A percentile compares a stretch with the other conserved stretches of the same genome.
Conservation (phyloP, 2,329 filamentous ascomycete genomes). For the Plectosphaerella cucumerina region DNA sequence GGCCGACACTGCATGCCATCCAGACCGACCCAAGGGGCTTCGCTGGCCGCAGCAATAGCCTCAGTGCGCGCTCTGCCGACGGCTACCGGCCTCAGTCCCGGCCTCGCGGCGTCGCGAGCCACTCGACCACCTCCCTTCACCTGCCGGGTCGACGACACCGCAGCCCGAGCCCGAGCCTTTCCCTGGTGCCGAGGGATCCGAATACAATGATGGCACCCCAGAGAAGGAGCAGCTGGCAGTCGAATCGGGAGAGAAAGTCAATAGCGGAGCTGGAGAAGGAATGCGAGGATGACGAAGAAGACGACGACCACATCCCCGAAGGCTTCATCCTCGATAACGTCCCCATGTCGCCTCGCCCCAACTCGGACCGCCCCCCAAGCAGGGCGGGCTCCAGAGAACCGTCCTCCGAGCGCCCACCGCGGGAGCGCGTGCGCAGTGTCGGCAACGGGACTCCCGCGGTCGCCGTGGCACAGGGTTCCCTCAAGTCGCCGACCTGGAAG, state of each 20-base stretch:
- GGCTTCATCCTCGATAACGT: slow-evolving; percentile 78
- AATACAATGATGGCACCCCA: slow-evolving; percentile 28
- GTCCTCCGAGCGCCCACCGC: slow-evolving; percentile 47
- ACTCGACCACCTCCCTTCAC: slow-evolving; percentile 34
- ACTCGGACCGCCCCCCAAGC: slow-evolving; percentile 50
- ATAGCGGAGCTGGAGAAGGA: slow-evolving; percentile 69
- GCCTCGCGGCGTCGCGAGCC: slow-evolving; percentile 26
- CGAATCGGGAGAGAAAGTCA: slow-evolving; percentile 60
- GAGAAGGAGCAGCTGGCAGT: slow-evolving; percentile 68
- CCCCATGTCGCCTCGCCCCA: slow-evolving; percentile 70
- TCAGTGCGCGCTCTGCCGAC: slow-evolving; percentile 28
- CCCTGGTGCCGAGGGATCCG: slow-evolving; percentile 39
- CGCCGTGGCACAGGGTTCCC: slow-evolving; percentile 54
- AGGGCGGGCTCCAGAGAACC: slow-evolving; percentile 47
- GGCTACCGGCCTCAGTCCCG: slow-evolving; percentile 4
- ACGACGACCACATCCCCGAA: slow-evolving; percentile 71
- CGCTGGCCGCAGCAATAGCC: slow-evolving; percentile 49
- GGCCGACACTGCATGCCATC: slow-evolving; percentile 41
- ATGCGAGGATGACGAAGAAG: slow-evolving; percentile 68
- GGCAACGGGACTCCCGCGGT: slow-evolving; percentile 62
- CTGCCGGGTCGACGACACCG: slow-evolving; percentile 33
- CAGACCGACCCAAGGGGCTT: slow-evolving; percentile 39
- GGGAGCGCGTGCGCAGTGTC: slow-evolving; percentile 48
- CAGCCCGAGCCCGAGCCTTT: slow-evolving; percentile 47
- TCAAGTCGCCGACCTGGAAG: slow-evolving; percentile 54